These are phyloP conservation scores for Zalaria obscura DNA, from an alignment of 2,329 filamentous ascomycete genomes.

Conservation along the genomic window DNA sequence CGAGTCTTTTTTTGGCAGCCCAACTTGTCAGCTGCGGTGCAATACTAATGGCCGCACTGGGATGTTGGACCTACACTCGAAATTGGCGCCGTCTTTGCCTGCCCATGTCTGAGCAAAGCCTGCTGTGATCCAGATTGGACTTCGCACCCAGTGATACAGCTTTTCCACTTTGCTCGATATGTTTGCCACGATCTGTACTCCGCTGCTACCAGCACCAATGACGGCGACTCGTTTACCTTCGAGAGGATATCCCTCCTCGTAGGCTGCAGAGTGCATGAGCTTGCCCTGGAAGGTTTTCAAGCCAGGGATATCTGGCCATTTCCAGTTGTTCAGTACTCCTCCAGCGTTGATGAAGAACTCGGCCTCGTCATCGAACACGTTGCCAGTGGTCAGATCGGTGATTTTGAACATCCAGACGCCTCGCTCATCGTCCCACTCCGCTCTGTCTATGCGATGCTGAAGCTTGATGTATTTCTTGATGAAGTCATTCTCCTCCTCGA, in stretches of 20 bases:
- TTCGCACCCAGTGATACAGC: conserved; percentile 25
- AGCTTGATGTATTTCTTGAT: conserved; percentile 30
- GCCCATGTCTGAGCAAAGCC: conserved; percentile 34
- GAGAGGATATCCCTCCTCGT: conserved; percentile 25
- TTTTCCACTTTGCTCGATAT: conserved; percentile 23
- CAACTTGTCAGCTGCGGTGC: not conserved
- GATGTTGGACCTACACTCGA: conserved; percentile 21
- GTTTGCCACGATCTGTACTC: conserved; percentile 28
- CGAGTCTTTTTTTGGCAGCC: conserved; percentile 20
- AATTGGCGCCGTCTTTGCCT: conserved; percentile 32
- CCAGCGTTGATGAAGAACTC: conserved; percentile 31
- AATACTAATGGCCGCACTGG: not conserved
- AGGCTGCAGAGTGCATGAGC: conserved; percentile 28
- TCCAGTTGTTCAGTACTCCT: conserved; percentile 30
- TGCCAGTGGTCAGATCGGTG: conserved; percentile 18
- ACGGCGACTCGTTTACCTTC: conserved; percentile 27
- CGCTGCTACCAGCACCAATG: conserved; percentile 26
- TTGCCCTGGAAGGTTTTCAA: conserved; percentile 28
- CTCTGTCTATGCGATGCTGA: conserved; percentile 28
- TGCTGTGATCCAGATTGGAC: conserved; percentile 33
- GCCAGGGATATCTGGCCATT: conserved; percentile 29
- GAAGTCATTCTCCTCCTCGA: conserved; percentile 29
- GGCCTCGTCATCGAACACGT: conserved; percentile 17
- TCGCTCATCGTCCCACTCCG: conserved; percentile 27
- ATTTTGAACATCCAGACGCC: conserved; percentile 22